Base-by-base conservation (phyloP, 1,284 basidiomycete species). In the Leccinum griseonigrum region DNA sequence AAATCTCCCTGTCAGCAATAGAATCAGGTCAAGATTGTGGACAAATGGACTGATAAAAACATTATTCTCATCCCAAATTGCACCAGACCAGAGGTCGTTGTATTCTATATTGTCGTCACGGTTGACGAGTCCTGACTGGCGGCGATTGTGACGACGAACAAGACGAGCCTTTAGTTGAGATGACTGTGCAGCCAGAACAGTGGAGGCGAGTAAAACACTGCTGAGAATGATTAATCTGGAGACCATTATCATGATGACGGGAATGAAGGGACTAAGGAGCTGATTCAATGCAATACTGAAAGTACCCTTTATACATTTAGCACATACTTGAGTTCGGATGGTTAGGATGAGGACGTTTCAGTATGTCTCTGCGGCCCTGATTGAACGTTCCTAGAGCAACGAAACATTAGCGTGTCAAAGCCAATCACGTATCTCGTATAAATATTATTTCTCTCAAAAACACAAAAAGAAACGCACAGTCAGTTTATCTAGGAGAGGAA, bases 71-170 rank as follows among this genome's bases (percentile, higher is more conserved):
- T 0, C 52, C 66, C 32, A 59, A 28, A 62, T 36, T 51, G 63
- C 66, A 52, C 69, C 69, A 50, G 71, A 57, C 68, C 69, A 73
- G 51, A 56, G 63, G 11, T 31, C 43, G 29, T 60, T 66, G 54
- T 72, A 68, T 28, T 51, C 14, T 50, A 61, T 58, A 29, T 59
- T 4, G 3, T 60, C 60, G 7, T 69, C 0, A 22, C 26, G 61
- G 40, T 56, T 50, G 28, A 59, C 6, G 22, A 59, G 63, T 16
- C 56, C 53, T 10, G 43, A 22, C 40, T 61, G 68, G 40, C 62
- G 65, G 29, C 28, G 48, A 57, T 60, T 52, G 54, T 58, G 56
- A 53, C 59, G 69, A 32, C 64, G 66, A 51, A 61, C 52, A 54
- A 61, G 59, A 28, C 56, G 63, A 31, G 61, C 61, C 31, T 26